These are phyloP conservation scores for Ogataea neopini DNA, from an alignment of 805 yeast genomes.

Conservation along the genomic window DNA sequence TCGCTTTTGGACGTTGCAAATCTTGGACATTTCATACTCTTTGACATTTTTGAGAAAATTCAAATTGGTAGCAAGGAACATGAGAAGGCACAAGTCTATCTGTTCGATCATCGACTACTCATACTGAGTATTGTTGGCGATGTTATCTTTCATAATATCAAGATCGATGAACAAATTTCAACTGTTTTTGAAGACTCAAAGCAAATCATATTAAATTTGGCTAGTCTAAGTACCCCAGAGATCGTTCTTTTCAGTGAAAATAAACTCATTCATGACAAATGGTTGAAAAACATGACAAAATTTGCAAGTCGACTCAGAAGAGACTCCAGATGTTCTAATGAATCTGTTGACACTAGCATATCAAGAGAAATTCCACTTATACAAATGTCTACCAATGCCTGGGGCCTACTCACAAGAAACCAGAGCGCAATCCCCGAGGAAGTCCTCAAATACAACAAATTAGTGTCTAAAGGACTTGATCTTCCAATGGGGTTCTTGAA, in stretches of 20 bases:
- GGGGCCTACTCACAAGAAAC: slow-evolving; percentile 42
- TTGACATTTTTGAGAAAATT: slow-evolving; percentile 26
- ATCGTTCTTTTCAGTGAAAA: slow-evolving; percentile 22
- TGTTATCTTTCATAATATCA: slow-evolving; percentile 21
- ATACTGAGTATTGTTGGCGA: slow-evolving; percentile 22
- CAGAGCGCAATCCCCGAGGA: slow-evolving; percentile 40
- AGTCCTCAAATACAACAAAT: slow-evolving; percentile 38
- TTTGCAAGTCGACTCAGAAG: slow-evolving; percentile 17
- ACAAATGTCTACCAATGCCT: slow-evolving; percentile 52
- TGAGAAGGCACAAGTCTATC: slow-evolving; percentile 18
- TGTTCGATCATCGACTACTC: slow-evolving; percentile 29
- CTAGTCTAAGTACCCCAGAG: slow-evolving; percentile 28
- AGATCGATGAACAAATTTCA: slow-evolving; percentile 24
- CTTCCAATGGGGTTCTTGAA: slow-evolving; percentile 42
- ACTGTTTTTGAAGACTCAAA: slow-evolving; percentile 24
- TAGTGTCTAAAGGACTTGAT: slow-evolving; percentile 40
- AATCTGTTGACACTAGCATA: slow-evolving; percentile 8
- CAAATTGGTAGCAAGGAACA: slow-evolving; percentile 6
- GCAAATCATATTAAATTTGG: slow-evolving; percentile 26
- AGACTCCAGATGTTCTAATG: slow-evolving; percentile 6
- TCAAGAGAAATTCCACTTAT: slow-evolving; percentile 36
- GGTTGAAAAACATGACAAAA: slow-evolving; percentile 29
- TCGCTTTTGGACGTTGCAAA: slow-evolving; percentile 23
- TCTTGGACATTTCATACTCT: slow-evolving; percentile 27
- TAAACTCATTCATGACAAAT: slow-evolving; percentile 28